Evolutionary conservation across 306 rosid species (phyloP).

Genomic region (Purshia tridentata): DNA sequence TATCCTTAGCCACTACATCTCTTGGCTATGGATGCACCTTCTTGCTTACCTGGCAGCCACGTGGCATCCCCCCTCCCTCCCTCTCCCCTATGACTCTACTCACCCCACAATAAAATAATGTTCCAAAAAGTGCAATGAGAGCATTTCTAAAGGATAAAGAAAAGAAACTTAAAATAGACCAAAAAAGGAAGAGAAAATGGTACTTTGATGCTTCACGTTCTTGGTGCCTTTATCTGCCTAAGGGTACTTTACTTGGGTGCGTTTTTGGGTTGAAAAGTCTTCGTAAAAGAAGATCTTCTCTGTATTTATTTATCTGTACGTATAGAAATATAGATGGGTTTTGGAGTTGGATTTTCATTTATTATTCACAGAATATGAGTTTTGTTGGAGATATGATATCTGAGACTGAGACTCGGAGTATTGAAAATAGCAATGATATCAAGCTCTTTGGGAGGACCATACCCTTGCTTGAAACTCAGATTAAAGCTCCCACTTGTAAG

Average conservation of each 20-base stretch:
- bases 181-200: conserved; percentile 16
- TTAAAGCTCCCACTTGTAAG: conserved; percentile 28
- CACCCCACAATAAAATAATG: neutral
- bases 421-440: conserved; percentile 33
- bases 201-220: conserved; percentile 65
- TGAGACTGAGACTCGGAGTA: conserved; percentile 9
- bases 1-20: conserved; percentile 42
- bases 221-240: conserved; percentile 55
- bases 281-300: conserved; percentile 1
- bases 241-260: conserved; percentile 31
- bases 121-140: neutral
- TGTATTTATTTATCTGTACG: conserved; percentile 13
- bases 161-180: neutral
- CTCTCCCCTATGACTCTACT: conserved; percentile 18
- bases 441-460: conserved; percentile 67
- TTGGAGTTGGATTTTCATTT: conserved; percentile 29
- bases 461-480: conserved; percentile 51
- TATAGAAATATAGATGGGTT: conserved; percentile 1
- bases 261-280: conserved; percentile 30
- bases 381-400: conserved; percentile 26
- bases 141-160: neutral
- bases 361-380: conserved; percentile 9
- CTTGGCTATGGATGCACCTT: conserved; percentile 25
- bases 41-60: conserved; percentile 44
- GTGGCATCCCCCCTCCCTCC: conserved; percentile 46